A percentile compares a stretch with the other conserved stretches of the same genome.
These are phyloP conservation scores for Russula vinacea DNA, from an alignment of 768 basidiomycete genomes.

Conservation along the genomic window DNA sequence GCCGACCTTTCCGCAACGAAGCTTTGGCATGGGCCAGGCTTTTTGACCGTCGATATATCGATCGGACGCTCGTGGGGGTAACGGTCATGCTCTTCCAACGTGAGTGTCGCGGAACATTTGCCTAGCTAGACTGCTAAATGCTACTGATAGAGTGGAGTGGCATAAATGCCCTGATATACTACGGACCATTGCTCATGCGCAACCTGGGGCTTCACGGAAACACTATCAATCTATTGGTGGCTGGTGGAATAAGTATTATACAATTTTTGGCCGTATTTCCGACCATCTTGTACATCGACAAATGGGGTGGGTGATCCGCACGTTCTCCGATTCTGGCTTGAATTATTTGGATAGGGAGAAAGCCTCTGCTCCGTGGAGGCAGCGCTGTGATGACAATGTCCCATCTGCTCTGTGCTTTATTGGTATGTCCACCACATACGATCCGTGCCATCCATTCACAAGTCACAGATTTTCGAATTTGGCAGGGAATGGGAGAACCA, in stretches of 20 bases:
- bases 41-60: conserved; percentile 51
- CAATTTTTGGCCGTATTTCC: conserved; percentile 76
- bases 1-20: conserved; percentile 27
- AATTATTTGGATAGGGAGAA: conserved; percentile 47
- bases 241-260: conserved; percentile 75
- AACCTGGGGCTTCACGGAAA: conserved; percentile 62
- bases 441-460: background rate
- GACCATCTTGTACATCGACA: conserved; percentile 67
- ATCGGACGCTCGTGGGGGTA: conserved; percentile 66
- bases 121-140: background rate
- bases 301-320: conserved; percentile 41
- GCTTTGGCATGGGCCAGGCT: conserved; percentile 56
- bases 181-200: conserved; percentile 68
- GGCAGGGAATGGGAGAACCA: conserved; percentile 58
- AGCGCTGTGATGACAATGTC: conserved; percentile 61
- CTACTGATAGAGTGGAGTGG: conserved; percentile 70
- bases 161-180: conserved; percentile 81
- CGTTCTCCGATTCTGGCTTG: background rate
- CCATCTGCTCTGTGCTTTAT: conserved; percentile 59
- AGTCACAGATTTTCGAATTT: conserved; percentile 46
- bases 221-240: conserved; percentile 58
- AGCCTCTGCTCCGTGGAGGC: conserved; percentile 62
- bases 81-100: conserved; percentile 84
- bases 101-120: conserved; percentile 37
- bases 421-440: conserved; percentile 44